Evolutionary conservation across 441 rosid species (phyloP).

Genomic region (Biscutella auriculata): DNA sequence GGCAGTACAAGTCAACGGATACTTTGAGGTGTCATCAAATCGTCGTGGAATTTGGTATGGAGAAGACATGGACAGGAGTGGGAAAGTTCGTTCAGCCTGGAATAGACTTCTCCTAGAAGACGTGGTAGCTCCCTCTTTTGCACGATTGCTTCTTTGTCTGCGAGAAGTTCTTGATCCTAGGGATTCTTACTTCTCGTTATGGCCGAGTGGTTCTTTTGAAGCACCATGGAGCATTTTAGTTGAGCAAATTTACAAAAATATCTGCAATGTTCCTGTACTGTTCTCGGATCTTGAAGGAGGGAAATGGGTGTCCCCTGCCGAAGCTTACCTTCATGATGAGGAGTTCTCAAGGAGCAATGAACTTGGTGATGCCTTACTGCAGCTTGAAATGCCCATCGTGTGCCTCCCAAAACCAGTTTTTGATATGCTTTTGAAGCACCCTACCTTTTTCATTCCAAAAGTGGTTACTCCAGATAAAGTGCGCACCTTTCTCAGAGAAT

Average conservation of each 20-base stretch:
- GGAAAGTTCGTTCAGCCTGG: slow-evolving; percentile 91
- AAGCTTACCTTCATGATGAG: slow-evolving; percentile 84
- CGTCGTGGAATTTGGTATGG: slow-evolving; percentile 99
- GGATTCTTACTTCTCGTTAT: slow-evolving; percentile 58
- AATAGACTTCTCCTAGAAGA: slow-evolving; percentile 93
- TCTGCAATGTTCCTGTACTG: slow-evolving; percentile 53
- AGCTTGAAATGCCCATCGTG: slow-evolving; percentile 83
- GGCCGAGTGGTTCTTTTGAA: slow-evolving; percentile 86
- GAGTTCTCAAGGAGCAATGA: slow-evolving; percentile 62
- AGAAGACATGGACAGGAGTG: slow-evolving; percentile 97
- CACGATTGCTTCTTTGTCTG: slow-evolving; percentile 56
- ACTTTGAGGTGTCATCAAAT: slow-evolving; percentile 95
- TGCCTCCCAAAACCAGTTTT: slow-evolving; percentile 60
- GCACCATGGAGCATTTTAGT: slow-evolving; percentile 94
- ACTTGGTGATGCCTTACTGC: slow-evolving; percentile 69
- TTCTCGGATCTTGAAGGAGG: slow-evolving; percentile 70
- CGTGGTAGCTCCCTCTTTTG: slow-evolving; percentile 69
- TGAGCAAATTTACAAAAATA: slow-evolving; percentile 62
- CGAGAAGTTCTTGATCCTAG: slow-evolving; percentile 54
- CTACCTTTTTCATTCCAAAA: slow-evolving; percentile 54
- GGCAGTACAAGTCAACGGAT: slow-evolving; percentile 82
- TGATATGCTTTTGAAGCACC: slow-evolving; percentile 63
- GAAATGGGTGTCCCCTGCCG: slow-evolving; percentile 70
- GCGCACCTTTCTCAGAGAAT: slow-evolving; percentile 59
- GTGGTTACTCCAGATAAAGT: slow-evolving; percentile 87